Evolutionary conservation across 176 grass and related monocot genomes (phyloP), one percentile per base, ranked within the genome.

Genomic region (Oryza nivara): DNA sequence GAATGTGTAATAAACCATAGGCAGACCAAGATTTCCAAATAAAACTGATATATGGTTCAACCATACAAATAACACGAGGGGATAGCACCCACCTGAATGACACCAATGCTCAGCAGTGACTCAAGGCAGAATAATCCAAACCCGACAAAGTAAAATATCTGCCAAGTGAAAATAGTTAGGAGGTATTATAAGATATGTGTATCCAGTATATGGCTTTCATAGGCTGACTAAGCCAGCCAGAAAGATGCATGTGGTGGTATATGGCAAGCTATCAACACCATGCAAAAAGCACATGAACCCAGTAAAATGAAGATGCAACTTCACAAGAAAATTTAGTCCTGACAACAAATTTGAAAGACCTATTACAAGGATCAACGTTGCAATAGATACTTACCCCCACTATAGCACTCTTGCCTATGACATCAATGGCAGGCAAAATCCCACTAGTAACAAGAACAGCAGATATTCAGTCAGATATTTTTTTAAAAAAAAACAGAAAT

Each of bases 101-200:
- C 97, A 70, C 73, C 92, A 19, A 99, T 77, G 74, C 97, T 96
- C 80, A 99, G 51, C 40, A 99, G 86, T 49, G 83, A 89, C 78
- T 99, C 97, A 56, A 99, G 73, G 76, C 97, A 99, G 89, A 99
- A 99, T 58, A 99, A 80, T 73, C 88, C 97, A 38, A 99, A 99
- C 49, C 93, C 93, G 77, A 99, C 88, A 34, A 99, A 94, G 83
- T 99, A 99, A 79, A 99, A 96, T 84, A 99, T 92, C 93, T 96
- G 84, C 76, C 81, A 80, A 74, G 90, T 75, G 15, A 73, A 44
- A 79, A 80, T 23, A 19, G 74, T 28, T 30, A 84, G 4, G 48
- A 54, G 58, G 48, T n/a, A 73, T 40, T 67, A 74, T 76, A 87
- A 86, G 67, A 56, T 60, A 36, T 40, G 74, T 16, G 34, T 74